These are phyloP conservation scores for Macrophomina tecta DNA, from an alignment of 2,329 filamentous ascomycete species.

Conservation along the genomic window DNA sequence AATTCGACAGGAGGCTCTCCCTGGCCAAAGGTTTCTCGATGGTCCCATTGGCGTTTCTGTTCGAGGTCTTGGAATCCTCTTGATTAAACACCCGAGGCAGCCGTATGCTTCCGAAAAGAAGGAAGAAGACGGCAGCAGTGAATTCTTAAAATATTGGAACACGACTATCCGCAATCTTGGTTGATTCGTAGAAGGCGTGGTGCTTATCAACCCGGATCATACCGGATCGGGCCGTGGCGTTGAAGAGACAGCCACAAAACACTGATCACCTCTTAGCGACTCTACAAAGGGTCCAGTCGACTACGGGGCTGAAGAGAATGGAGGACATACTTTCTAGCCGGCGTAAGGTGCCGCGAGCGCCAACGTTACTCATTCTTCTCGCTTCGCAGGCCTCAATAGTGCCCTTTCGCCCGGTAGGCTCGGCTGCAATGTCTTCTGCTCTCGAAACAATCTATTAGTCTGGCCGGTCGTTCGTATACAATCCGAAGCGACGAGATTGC, in stretches of 20 bases:
- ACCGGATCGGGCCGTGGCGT: conserved; percentile 6
- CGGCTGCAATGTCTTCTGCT: neutral
- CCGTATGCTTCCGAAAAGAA: neutral
- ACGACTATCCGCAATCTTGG: neutral
- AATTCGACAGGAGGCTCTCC: neutral
- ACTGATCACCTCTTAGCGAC: conserved; percentile 1
- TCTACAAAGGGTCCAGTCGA: neutral
- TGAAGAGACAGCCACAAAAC: conserved; percentile 16
- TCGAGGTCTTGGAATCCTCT: neutral
- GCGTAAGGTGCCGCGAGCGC: neutral
- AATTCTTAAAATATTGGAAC: neutral
- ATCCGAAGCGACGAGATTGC: neutral
- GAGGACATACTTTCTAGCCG: neutral
- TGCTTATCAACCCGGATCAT: neutral
- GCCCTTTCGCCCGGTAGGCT: neutral
- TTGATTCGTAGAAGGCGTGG: neutral
- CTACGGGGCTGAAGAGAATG: neutral
- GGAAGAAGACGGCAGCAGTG: neutral
- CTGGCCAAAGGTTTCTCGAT: neutral
- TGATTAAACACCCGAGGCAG: neutral
- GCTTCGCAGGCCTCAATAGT: neutral
- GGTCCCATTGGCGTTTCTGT: neutral
- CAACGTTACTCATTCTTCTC: neutral
- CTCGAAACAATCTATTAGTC: neutral
- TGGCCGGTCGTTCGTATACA: neutral